Evolutionary conservation across 768 basidiomycete genomes (phyloP).

Genomic region (Cystoderma amianthinum): DNA sequence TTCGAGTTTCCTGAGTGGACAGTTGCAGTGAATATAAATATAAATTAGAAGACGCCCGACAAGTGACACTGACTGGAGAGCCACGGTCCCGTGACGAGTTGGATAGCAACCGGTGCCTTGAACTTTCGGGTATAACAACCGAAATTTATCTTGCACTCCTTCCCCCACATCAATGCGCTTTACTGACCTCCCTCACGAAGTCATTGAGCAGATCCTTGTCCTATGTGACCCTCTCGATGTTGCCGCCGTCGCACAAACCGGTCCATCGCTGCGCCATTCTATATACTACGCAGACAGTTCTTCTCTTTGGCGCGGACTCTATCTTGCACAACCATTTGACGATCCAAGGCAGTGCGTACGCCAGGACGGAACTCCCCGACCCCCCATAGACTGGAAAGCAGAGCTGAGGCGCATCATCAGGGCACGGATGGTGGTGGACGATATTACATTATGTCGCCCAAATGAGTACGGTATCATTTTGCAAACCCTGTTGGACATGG

Average conservation of each 20-base stretch:
- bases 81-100: neutral
- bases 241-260: conserved; percentile 44
- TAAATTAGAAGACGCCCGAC: neutral
- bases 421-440: conserved; percentile 38
- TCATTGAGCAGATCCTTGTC: conserved; percentile 51
- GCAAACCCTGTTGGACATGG: conserved; percentile 43
- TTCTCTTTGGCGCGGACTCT: conserved; percentile 59
- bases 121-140: neutral
- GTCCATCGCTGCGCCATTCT: conserved; percentile 25
- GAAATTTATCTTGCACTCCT: no score
- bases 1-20: no score
- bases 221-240: conserved; percentile 58
- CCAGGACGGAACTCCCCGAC: conserved; percentile 21
- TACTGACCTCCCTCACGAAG: conserved; percentile 45
- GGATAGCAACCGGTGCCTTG: neutral
- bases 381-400: conserved; percentile 41
- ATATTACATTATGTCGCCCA: conserved; percentile 18
- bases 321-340: conserved; percentile 57
- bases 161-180: conserved; percentile 23
- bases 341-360: conserved; percentile 50
- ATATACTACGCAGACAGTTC: conserved; percentile 39
- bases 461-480: conserved; percentile 38
- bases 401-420: conserved; percentile 51
- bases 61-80: neutral
- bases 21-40: no score